phyloP scores from a whole-genome alignment of 2,329 filamentous ascomycete species.

The Ampelomyces quisqualis region DNA sequence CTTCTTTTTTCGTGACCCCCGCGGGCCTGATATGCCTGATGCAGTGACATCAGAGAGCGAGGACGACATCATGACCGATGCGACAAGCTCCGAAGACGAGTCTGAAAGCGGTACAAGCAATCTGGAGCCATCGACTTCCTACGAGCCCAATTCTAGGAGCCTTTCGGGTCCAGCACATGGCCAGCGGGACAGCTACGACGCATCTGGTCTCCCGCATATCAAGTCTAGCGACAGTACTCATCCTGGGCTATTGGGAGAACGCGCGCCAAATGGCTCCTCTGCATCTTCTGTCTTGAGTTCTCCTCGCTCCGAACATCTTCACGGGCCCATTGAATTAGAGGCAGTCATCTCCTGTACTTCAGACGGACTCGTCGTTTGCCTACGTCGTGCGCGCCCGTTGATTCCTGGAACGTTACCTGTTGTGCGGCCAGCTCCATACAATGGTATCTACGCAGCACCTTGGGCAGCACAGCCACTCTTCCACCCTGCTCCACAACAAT shows the following conservation, averaged over 20 bases:
- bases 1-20: conserved; percentile 79
- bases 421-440: conserved; percentile 27
- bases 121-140: conserved; percentile 25
- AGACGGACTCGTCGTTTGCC: conserved; percentile 79
- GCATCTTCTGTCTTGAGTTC: conserved; percentile 30
- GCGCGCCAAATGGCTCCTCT: conserved; percentile 24
- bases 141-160: conserved; percentile 21
- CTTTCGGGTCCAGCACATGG: conserved; percentile 17
- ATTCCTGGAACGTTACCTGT: conserved; percentile 53
- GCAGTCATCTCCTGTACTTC: conserved; percentile 91
- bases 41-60: conserved; percentile 50
- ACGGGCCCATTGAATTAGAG: conserved; percentile 68
- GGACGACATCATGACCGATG: conserved; percentile 51
- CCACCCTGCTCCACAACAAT: conserved; percentile 44
- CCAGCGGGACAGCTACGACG: conserved; percentile 20
- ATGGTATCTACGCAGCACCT: conserved; percentile 73
- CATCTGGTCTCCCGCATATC: conserved; percentile 33
- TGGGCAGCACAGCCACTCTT: conserved; percentile 71
- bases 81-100: conserved; percentile 51
- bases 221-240: conserved; percentile 52
- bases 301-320: conserved; percentile 24
- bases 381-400: conserved; percentile 70
- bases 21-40: conserved; percentile 49
- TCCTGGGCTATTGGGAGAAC: conserved; percentile 32
- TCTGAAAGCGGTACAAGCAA: conserved; percentile 51